Base-by-base conservation (phyloP, 163 green algal species). In the Coccomyxa subellipsoidea region DNA sequence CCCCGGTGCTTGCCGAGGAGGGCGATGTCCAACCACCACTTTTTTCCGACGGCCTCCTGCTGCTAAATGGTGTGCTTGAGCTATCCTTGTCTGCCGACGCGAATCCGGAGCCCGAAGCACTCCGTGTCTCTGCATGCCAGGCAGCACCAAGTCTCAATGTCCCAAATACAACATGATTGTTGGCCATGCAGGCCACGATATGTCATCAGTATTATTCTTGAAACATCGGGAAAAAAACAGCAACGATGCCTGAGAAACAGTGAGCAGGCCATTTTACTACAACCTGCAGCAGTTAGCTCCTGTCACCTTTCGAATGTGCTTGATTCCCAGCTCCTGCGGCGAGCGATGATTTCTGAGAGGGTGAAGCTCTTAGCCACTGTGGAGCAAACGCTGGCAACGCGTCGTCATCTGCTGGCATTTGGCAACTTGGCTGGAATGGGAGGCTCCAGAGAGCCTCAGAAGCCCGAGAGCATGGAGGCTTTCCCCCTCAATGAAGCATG, bases 301-400 rank as follows among this genome's bases (percentile, higher is more conserved):
- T 75, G 66, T 35, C 27, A 75, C 66, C 31, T 34, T 75, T 34
- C 66, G 31, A 75, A 23, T 75, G 66, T 75, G 66, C 4, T 75
- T 75, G 47, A 59, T 59, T 59, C 47, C 47, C 47, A 59, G 23
- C 47, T 59, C 47, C 47, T 59, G 47, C 47, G 21, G 47, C 47
- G 23, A 59, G 47, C 47, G 47, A 59, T 59, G 47, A 12, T 59
- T 59, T 59, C 23, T 59, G 47, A 1, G 47, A 59, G 47, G 15
- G 21, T 5, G 47, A 39, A 12, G 75, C 40, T 40, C 54, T 81
- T 29, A 81, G 40, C 77, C 77, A 81, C 77, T 81, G 77, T 53
- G 77, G 77, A 29, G 77, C 77, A 71, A 81, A 72, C 27, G 77
- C 54, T 34, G 77, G 77, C 40, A 72, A 72, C 27, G 8, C 77